Base-by-base conservation (phyloP, 1,139 yeast genomes). In the Wickerhamomyces sp. region DNA sequence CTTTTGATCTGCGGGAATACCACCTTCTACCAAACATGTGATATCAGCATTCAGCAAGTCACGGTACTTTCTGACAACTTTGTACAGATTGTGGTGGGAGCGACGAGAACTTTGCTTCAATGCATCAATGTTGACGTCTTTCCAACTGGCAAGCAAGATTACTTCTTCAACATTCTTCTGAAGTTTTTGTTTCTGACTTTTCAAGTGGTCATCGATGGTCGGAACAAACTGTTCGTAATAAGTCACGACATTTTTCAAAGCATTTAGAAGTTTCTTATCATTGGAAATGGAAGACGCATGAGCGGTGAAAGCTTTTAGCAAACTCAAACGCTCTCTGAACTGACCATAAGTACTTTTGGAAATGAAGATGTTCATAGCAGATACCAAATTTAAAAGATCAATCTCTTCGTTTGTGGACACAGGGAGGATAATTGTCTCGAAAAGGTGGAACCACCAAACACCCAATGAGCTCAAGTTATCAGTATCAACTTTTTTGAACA, bases 81-180 rank as follows among this genome's bases (percentile, higher is more conserved):
- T 91, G 70, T 82, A 91, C 39, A 93, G 75, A 48, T 70, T 78
- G 44, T 78, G 75, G 55, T 93, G 98, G 0, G 97, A 88, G 36
- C 81, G 75, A 46, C 86, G 78, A 4, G 98, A 91, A 61, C 96
- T 86, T 59, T 89, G 96, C 48, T 86, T 87, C 48, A 93, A 70
- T 0, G 98, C 96, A 54, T 83, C 94, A 31, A 88, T 78, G 52
- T 93, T 93, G 11, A 89, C 91, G 60, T 93, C 99, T 51, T 89
- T 88, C 97, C 98, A 93, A 54, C 96, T 85, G 1, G 97, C 96
- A 21, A 93, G 67, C 33, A 87, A 63, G 32, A 91, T 87, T 5
- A 88, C 81, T 41, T 93, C 98, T 29, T 77, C 70, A 18, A 91
- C 74, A 36, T 87, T 91, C 52, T 88, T 89, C 42, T 81, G 88